Evolutionary conservation across 2,329 filamentous ascomycete genomes (phyloP), one percentile per base, ranked within the genome.

Genomic region (Aspergillus brasiliensis): DNA sequence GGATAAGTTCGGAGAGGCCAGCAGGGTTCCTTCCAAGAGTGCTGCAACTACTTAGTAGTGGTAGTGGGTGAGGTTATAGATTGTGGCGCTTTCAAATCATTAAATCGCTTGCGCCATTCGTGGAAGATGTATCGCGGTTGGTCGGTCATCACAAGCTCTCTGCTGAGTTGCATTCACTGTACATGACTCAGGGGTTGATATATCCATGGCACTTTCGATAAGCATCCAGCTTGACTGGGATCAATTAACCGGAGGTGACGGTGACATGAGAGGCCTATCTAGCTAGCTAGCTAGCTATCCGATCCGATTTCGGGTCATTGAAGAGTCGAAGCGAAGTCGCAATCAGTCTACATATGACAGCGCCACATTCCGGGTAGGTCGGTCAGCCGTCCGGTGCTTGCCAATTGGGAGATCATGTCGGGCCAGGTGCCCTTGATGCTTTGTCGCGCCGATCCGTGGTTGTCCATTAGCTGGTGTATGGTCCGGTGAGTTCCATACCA

Each of bases 211-310:
- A 8, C 27, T 10, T 10, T n/a, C 10, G 17, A 19, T 31, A 49
- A 27, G 15, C 28, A 10, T 13, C 19, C 31, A 34, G 31, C 11
- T 34, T n/a, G 25, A 49, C 46, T 31, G 25, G 46, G 46, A 31
- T 49, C 6, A 54, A 25, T 40, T 54, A 44, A 17, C 51, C 51
- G 51, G 51, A 54, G 34, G 51, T 11, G 27, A 49, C 46, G 27
- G 27, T 49, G 46, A 17, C 46, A 49, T 49, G 46, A 49, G 15
- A 17, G 17, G 10, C 19, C 19, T 17, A n/a, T n/a, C 13, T 5
- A 40, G 25, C 31, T 34, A 13, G 31, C 4, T 13, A 34, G 11
- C 31, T 13, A 34, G 40, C 40, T 44, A 44, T 23, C 19, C 13
- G 17, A 21, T 13, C 19, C 40, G 3, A 13, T 21, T 25, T 19